Evolutionary conservation across 768 basidiomycete species (phyloP), one percentile per base, ranked within the genome.

Genomic region (Boletus rufocinnamomeus): DNA sequence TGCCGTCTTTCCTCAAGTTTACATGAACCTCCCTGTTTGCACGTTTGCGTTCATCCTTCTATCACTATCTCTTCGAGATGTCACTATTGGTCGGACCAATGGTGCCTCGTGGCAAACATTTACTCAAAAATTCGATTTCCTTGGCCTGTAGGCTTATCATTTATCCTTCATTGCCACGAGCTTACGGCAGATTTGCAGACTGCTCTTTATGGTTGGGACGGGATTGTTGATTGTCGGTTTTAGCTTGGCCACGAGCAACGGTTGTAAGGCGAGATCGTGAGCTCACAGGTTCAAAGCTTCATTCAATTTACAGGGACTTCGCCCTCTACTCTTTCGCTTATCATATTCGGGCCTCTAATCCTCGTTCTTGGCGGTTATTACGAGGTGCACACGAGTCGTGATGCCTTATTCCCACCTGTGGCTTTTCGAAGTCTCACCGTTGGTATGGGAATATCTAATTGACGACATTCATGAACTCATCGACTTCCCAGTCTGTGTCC

Each of bases 21-120:
- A 85, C 70, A 79, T 94, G 71, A 94, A 93, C 74, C 77, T 93
- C 48, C 91, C 91, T 21, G 76, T 93, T 54, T 89, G 87, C 69
- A 68, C 82, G 28, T 61, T 84, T 27, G 86, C 88, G 23, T 79
- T 81, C 58, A 57, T 82, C 11, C 78, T 91, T 10, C 75, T 93
- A 23, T 68, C 71, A 21, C 50, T 82, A 32, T 86, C 89, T n/a
- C 80, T 93, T 50, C 84, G 83, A 60, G 74, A 72, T 37, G 80
- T 91, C 37, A 66, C 76, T 35, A 71, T 89, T 23, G 74, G 77
- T 21, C 73, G 72, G 45, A 62, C 82, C 17, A 68, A 74, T 27
- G 75, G 79, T 54, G 76, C 82, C 44, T 85, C 88, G 10, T 89
- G 87, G 85, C 70, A 71, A 57, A 73, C 69, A 13, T 78, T 92